These are phyloP conservation scores for Boeremia exigua DNA, from an alignment of 2,329 filamentous ascomycete species.

Conservation along the genomic window DNA sequence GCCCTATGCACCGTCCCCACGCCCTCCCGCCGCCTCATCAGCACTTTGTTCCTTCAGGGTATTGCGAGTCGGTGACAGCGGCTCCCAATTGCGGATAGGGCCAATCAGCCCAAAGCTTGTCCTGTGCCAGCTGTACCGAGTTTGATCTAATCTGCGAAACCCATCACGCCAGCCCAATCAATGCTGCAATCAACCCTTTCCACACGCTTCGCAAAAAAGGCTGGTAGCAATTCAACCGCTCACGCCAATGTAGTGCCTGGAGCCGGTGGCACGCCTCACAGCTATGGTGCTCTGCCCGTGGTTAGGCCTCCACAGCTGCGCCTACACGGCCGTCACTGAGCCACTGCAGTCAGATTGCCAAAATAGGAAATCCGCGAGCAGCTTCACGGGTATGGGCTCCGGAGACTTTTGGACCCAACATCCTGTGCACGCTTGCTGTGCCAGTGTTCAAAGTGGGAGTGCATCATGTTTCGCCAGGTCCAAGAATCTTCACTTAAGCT, in stretches of 20 bases:
- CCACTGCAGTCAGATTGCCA: slow-evolving; percentile 2
- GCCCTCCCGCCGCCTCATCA: slow-evolving; percentile 37
- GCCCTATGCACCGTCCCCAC: slow-evolving; percentile 38
- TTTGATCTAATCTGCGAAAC: background rate
- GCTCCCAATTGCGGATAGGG: slow-evolving; percentile 21
- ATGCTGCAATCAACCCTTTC: background rate
- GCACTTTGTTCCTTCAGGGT: slow-evolving; percentile 27
- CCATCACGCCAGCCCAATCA: slow-evolving; percentile 14
- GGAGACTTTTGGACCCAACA: background rate
- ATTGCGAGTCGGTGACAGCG: slow-evolving; percentile 32
- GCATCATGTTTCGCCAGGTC: slow-evolving; percentile 3
- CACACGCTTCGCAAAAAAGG: slow-evolving; percentile 11
- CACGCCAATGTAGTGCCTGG: slow-evolving; percentile 14
- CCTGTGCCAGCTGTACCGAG: slow-evolving; percentile 5
- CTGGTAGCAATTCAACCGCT: background rate
- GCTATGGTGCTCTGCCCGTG: slow-evolving; percentile 21
- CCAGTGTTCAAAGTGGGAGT: background rate
- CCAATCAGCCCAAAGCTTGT: slow-evolving; percentile 36
- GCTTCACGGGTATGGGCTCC: background rate
- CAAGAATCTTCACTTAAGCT: background rate
- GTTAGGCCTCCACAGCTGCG: slow-evolving; percentile 21
- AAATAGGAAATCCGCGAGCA: background rate
- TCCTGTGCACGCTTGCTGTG: background rate
- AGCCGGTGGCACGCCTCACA: slow-evolving; percentile 24
- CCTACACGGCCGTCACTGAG: slow-evolving; percentile 19